Base-by-base conservation (phyloP, 768 basidiomycete genomes). In the Boletus eberwhitei region DNA sequence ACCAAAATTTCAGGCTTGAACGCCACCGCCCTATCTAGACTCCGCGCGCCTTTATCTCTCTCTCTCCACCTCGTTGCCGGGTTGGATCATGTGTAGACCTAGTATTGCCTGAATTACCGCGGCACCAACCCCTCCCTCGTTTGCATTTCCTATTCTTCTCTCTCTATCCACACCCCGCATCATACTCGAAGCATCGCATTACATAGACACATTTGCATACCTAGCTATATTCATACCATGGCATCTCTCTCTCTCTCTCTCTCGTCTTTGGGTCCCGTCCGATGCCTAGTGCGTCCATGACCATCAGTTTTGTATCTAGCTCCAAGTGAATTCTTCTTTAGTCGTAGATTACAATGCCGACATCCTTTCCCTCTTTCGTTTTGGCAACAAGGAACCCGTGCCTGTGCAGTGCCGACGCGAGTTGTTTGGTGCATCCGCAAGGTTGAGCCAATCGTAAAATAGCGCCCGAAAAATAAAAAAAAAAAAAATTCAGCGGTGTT, bases 211-310 rank as follows among this genome's bases (percentile, higher is more conserved):
- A 62, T 54, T 34, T 58, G 68, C 69, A 71, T 70, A 64, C 64
- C 67, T 70, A 51, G 65, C 67, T 71, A 61, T 66, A 70, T 61
- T 66, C 71, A 72, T 70, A 70, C 62, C 68, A 70, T 63, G 58
- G 68, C 70, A 67, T 65, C 48, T 52, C 51, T 50, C 53, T 49
- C 24, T 39, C 29, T 47, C 34, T 62, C 32, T 54, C 50, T 49
- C 36, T 57, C 49, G 35, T 60, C 50, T 60, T 57, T 64, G 53
- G 58, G 50, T 41, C 53, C 2, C 2, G 11, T 46, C 62, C 48
- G 56, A 48, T 24, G 63, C 57, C 56, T 29, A 65, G 31, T 32
- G 11, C 8, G 54, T 52, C 43, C 37, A 35, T 43, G 59, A 47
- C 50, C 43, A 26, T 54, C 42, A 38, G 53, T 55, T 57, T 63